Base-by-base conservation (phyloP, 495 filamentous ascomycete species). In the Filosporella fistucella region DNA sequence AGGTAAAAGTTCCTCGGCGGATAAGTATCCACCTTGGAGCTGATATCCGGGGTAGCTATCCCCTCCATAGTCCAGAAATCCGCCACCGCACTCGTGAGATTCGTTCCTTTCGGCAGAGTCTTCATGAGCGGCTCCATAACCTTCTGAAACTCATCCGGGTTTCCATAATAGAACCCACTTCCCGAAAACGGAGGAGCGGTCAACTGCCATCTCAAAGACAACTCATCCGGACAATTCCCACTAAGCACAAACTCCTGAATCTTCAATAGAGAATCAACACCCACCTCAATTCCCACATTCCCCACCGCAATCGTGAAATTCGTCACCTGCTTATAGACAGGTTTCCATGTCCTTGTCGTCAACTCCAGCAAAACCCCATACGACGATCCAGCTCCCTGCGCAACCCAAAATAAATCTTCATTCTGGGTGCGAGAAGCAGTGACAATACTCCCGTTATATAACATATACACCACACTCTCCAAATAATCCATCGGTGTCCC, bases 391-490 rank as follows among this genome's bases (percentile, higher is more conserved):
- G 39, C 39, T 4, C 52, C 52, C 9, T 49, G 52, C 26, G 38
- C 29, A 2, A 41, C 52, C 33, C 49, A 55, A 35, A 52, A 55
- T 6, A 52, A 30, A 39, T 47, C 52, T 8, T 32, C 34, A 22
- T 55, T 55, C 48, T 52, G 7, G 6, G 40, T 47, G 14, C 25
- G 28, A 16, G 52, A 55, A 9, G 39, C 38, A 21, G 26, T 51
- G 35, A 55, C 47, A 23, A 55, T 55, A 10, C 42, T 47, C 17
- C 52, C 52, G 40, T 45, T 51, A 2, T 42, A 37, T 7, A 49
- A 23, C 46, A 55, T 47, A 12, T 50, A 40, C 28, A 51, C 39
- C 8, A 55, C 41, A 20, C 24, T 30, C 2, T 29, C 41, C 2
- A 43, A 12, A 12, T 43, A 29, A 10, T 43, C 41, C 41, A 43